These are phyloP conservation scores for Candida labiduridarum DNA, from an alignment of 1,139 yeast genomes.

Conservation along the genomic window DNA sequence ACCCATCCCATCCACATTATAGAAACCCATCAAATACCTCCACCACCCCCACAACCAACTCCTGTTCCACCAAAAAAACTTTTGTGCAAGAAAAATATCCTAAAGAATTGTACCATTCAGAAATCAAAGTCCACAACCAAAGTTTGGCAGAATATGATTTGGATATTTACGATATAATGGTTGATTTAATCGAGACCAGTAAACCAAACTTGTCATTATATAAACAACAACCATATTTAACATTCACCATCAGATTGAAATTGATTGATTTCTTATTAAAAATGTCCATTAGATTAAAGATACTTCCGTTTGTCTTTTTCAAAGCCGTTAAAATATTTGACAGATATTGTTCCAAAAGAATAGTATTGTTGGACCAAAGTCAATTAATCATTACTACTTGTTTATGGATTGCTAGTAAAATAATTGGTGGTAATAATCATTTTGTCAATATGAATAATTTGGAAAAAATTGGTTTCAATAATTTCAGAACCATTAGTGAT, in stretches of 20 bases:
- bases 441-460: constrained; percentile 51
- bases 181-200: constrained; percentile 29
- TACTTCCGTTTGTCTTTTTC: constrained; percentile 60
- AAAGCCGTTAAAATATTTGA: constrained; percentile 63
- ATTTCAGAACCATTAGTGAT: constrained; percentile 40
- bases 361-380: constrained; percentile 61
- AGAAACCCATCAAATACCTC: background rate
- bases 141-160: constrained; percentile 53
- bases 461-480: constrained; percentile 19
- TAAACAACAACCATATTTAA: constrained; percentile 65
- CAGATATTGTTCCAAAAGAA: constrained; percentile 65
- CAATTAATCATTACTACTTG: constrained; percentile 68
- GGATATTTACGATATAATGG: constrained; percentile 49
- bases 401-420: constrained; percentile 65
- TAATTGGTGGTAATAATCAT: constrained; percentile 72
- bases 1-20: constrained; percentile 1
- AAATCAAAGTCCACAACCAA: constrained; percentile 48
- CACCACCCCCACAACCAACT: background rate
- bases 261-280: constrained; percentile 61
- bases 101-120: constrained; percentile 49
- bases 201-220: constrained; percentile 58
- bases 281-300: constrained; percentile 59
- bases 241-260: constrained; percentile 50
- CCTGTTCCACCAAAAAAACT: constrained; percentile 3
- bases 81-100: constrained; percentile 50